Percentiles rank a stretch among this genome's conserved stretches.
phyloP scores from a whole-genome alignment of 768 basidiomycete species.

The Rhodotorula diobovata region DNA sequence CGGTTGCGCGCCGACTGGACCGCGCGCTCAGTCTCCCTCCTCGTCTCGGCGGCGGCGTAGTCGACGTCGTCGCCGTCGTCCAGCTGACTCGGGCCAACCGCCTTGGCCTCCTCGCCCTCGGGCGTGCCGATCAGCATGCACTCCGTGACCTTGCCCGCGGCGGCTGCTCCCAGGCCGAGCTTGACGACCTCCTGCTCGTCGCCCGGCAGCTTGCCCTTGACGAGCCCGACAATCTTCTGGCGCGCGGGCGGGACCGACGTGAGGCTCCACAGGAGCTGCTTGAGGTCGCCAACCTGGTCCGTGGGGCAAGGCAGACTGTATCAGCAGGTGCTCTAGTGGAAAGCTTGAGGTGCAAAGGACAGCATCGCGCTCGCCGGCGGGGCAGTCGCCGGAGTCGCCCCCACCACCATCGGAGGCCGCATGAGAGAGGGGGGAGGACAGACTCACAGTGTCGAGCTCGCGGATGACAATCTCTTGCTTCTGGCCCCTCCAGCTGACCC shows the following conservation, averaged over 20 bases:
- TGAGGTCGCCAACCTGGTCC: conserved; percentile 66
- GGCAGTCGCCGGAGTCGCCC: too few relatives aligned
- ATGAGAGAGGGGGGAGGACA: not conserved
- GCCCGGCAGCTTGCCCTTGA: conserved; percentile 73
- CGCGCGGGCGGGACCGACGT: conserved; percentile 77
- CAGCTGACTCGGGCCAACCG: conserved; percentile 55
- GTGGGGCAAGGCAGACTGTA: too few relatives aligned
- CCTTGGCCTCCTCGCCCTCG: conserved; percentile 77
- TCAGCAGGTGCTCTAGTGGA: too few relatives aligned
- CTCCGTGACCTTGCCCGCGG: conserved; percentile 21
- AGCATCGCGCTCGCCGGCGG: too few relatives aligned
- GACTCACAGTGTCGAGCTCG: conserved; percentile 24
- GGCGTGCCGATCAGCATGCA: conserved; percentile 79
- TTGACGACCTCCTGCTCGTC: conserved; percentile 64
- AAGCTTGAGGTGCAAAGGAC: too few relatives aligned
- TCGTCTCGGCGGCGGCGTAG: conserved; percentile 54
- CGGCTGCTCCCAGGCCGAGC: not conserved
- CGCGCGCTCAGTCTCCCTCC: conserved; percentile 53
- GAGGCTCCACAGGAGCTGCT: conserved; percentile 60
- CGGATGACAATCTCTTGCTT: conserved; percentile 6
- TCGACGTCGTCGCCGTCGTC: conserved; percentile 83
- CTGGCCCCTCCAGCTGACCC: conserved; percentile 7
- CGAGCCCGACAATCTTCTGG: conserved; percentile 80
- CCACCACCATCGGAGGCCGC: too few relatives aligned
- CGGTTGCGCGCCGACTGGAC: conserved; percentile 73